phyloP scores from a whole-genome alignment of 73 alveolate species.

The Stentor roeselii region DNA sequence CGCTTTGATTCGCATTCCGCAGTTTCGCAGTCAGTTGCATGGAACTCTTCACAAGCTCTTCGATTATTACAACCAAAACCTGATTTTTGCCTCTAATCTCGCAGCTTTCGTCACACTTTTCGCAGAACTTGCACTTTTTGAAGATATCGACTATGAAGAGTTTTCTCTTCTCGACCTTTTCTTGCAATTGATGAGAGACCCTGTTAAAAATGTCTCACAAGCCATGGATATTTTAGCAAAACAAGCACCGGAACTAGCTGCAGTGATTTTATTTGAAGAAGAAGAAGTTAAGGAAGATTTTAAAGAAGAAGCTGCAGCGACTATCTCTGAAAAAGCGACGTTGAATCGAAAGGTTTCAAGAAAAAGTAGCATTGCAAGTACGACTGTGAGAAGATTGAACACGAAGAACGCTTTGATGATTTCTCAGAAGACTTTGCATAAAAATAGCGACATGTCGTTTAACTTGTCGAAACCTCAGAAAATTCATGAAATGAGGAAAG shows the following conservation, averaged over 20 bases:
- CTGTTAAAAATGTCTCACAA: background rate
- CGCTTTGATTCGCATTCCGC: background rate
- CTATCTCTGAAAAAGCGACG: constrained; percentile 8
- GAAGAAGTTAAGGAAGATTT: constrained; percentile 3
- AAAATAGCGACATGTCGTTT: background rate
- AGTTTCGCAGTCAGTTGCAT: background rate
- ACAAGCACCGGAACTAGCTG: background rate
- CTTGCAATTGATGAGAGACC: background rate
- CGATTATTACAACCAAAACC: background rate
- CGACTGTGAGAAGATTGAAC: constrained; percentile 4
- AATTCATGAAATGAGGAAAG: background rate
- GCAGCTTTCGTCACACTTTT: background rate
- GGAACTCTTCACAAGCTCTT: background rate
- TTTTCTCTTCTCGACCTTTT: background rate
- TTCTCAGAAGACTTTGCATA: background rate
- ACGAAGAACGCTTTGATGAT: constrained; percentile 20
- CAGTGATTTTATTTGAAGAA: background rate
- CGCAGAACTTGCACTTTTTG: constrained; percentile 23
- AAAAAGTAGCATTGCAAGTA: constrained; percentile 24
- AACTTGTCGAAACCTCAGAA: constrained; percentile 16
- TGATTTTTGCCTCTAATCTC: constrained; percentile 14
- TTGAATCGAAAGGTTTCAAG: background rate
- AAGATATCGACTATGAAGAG: constrained; percentile 13
- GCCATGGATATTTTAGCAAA: background rate
- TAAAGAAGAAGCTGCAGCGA: background rate